A percentile compares a stretch with the other conserved stretches of the same genome.
These are phyloP conservation scores for Saccharomyces hybrid DNA, from an alignment of 1,139 yeast genomes.

Conservation along the genomic window DNA sequence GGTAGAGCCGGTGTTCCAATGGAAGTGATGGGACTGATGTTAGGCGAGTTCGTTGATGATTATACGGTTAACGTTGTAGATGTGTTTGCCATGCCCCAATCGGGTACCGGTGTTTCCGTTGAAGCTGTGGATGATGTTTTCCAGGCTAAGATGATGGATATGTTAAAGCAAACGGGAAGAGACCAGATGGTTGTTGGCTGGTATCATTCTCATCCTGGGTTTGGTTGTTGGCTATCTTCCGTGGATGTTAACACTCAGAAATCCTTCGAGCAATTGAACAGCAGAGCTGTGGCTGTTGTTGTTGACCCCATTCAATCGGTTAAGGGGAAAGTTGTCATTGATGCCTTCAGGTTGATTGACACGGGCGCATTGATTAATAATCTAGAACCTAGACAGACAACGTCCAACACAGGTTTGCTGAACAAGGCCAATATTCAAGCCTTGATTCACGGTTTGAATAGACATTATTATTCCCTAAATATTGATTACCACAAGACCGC, in stretches of 20 bases:
- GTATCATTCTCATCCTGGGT: slow-evolving; percentile 99
- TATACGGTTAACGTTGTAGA: slow-evolving; percentile 95
- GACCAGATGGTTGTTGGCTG: slow-evolving; percentile 98
- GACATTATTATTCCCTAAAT: slow-evolving; percentile 92
- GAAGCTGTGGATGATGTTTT: slow-evolving; percentile 99
- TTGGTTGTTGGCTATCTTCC: slow-evolving; percentile 98
- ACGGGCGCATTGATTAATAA: slow-evolving; percentile 89
- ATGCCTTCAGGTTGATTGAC: slow-evolving; percentile 92
- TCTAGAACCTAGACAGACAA: slow-evolving; percentile 96
- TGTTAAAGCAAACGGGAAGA: slow-evolving; percentile 96
- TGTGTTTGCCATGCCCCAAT: slow-evolving; percentile 98
- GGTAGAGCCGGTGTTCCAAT: slow-evolving; percentile 99
- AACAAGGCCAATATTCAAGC: slow-evolving; percentile 98
- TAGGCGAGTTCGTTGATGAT: slow-evolving; percentile 97
- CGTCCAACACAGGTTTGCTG: slow-evolving; percentile 90
- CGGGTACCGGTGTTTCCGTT: slow-evolving; percentile 97
- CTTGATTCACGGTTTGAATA: slow-evolving; percentile 90
- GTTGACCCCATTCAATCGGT: slow-evolving; percentile 98
- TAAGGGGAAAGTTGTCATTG: slow-evolving; percentile 97
- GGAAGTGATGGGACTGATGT: slow-evolving; percentile 99
- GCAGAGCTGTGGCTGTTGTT: slow-evolving; percentile 94
- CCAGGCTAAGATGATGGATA: slow-evolving; percentile 99
- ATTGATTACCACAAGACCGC: slow-evolving; percentile 92
- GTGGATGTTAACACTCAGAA: slow-evolving; percentile 98
- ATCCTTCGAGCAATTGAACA: slow-evolving; percentile 91